Conservation (phyloP, 257 asterid species). For the Agastache rugosa region DNA sequence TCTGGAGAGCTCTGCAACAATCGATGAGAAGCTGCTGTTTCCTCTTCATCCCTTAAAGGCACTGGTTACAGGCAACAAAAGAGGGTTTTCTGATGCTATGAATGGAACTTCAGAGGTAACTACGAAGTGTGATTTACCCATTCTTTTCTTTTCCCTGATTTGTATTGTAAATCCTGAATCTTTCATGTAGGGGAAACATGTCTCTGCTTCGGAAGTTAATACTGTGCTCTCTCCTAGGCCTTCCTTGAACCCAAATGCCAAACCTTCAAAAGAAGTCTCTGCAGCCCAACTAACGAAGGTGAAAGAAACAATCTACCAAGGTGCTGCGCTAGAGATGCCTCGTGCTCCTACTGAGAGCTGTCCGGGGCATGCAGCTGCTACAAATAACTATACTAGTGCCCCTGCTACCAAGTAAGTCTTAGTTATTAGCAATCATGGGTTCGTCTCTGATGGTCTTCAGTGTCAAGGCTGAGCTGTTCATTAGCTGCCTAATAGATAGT, state of each 20-base stretch:
- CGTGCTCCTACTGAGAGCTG: slow-evolving; percentile 27
- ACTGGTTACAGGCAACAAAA: slow-evolving; percentile 63
- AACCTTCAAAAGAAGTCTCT: slow-evolving; percentile 31
- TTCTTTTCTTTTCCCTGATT: neutral
- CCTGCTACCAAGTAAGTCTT: slow-evolving; percentile 67
- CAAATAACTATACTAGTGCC: slow-evolving; percentile 40
- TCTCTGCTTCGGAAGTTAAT: slow-evolving; percentile 21
- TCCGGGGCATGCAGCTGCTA: slow-evolving; percentile 1
- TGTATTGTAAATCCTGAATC: neutral
- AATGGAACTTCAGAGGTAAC: slow-evolving; percentile 58
- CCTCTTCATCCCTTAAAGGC: slow-evolving; percentile 61
- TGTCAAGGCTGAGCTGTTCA: slow-evolving; percentile 60
- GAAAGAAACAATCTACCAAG: slow-evolving; percentile 29
- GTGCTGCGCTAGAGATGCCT: slow-evolving; percentile 31
- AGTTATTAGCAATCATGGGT: slow-evolving; percentile 14
- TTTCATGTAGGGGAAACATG: slow-evolving; percentile 31
- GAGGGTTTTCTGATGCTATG: slow-evolving; percentile 80
- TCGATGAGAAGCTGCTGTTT: slow-evolving; percentile 70
- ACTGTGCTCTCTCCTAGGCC: slow-evolving; percentile 39
- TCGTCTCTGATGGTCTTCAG: neutral
- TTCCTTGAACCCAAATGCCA: slow-evolving; percentile 19
- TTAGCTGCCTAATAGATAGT: slow-evolving; percentile 64
- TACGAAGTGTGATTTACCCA: slow-evolving; percentile 30
- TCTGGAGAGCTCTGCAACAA: slow-evolving; percentile 47
- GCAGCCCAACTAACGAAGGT: slow-evolving; percentile 30